Evolutionary conservation across 768 basidiomycete genomes (phyloP), one percentile per base, ranked within the genome.

Genomic region (Hygrophorus pudorinus): DNA sequence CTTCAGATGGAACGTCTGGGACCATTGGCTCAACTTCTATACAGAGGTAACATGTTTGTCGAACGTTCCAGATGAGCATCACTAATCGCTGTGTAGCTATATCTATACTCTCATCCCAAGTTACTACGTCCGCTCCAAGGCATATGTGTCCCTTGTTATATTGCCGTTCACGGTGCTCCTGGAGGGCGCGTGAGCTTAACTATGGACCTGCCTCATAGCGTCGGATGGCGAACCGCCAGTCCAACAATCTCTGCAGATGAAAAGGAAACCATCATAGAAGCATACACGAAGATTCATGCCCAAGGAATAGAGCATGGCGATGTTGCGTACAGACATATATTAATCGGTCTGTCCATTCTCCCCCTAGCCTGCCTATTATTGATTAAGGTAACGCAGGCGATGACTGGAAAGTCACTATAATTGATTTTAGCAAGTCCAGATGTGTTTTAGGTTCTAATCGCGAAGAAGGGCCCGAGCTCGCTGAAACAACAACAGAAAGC

Each of bases 151-250:
- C 76, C 79, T 0, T 53, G 59, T 32, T 55, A 81, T 44, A 75
- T 81, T 39, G 71, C 70, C 32, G 64, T 73, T 16, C 70, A 70
- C 54, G 48, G 64, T 14, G 56, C 60, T 47, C 52, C 65, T 18
- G 61, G 60, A 37, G 33, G 33, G 33, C 51, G 59, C 7, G 58
- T 73, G 38, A 66, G 65, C 52, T 54, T 72, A 5, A 56, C 68
- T 10, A 72, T 76, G 66, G 75, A 73, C 49, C 59, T 70, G 12
- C 79, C 80, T 1, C 76, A 81, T 51, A 60, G 57, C 10, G 64
- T 65, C 9, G 75, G 78, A 56, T 80, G 79, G 78, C 67, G 76
- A 47, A 70, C 78, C 48, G 74, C 80, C 13, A 73, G 69, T 5
- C 56, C 69, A 2, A 66, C 63, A 31, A 80, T 81, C 76, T 75